These are phyloP conservation scores for Hyphopichia khmerensis DNA, from an alignment of 1,139 yeast species.

Conservation along the genomic window DNA sequence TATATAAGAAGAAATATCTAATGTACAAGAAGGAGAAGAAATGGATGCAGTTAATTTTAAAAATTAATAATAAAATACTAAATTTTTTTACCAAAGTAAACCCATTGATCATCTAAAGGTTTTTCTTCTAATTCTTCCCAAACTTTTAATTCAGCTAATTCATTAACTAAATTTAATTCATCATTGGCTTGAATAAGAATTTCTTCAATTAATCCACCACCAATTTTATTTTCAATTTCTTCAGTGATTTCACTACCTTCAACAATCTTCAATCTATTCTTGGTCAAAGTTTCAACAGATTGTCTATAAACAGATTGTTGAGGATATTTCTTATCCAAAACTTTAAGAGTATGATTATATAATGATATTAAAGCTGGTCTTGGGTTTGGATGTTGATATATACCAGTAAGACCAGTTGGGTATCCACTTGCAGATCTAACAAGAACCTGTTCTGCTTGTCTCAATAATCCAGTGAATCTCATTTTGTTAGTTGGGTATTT, in stretches of 20 bases:
- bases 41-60: background rate
- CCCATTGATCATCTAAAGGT: constrained; percentile 75
- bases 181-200: constrained; percentile 80
- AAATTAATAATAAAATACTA: constrained; percentile 13
- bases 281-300: constrained; percentile 71
- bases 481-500: too few relatives aligned
- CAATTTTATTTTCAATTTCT: constrained; percentile 71
- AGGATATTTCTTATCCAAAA: constrained; percentile 63
- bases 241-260: constrained; percentile 62
- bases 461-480: constrained; percentile 47
- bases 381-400: constrained; percentile 80
- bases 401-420: constrained; percentile 80
- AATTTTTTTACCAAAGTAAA: constrained; percentile 61
- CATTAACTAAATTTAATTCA: constrained; percentile 67
- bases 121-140: constrained; percentile 70
- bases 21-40: background rate
- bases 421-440: constrained; percentile 66
- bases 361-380: constrained; percentile 74
- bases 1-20: background rate
- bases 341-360: constrained; percentile 66
- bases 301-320: constrained; percentile 71
- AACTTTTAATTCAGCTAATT: constrained; percentile 64
- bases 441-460: constrained; percentile 58
- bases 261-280: constrained; percentile 66
- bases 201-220: constrained; percentile 85